These are phyloP conservation scores for Backusella psychrophila DNA, from an alignment of 192 early-diverging fungal genomes.

Conservation along the genomic window DNA sequence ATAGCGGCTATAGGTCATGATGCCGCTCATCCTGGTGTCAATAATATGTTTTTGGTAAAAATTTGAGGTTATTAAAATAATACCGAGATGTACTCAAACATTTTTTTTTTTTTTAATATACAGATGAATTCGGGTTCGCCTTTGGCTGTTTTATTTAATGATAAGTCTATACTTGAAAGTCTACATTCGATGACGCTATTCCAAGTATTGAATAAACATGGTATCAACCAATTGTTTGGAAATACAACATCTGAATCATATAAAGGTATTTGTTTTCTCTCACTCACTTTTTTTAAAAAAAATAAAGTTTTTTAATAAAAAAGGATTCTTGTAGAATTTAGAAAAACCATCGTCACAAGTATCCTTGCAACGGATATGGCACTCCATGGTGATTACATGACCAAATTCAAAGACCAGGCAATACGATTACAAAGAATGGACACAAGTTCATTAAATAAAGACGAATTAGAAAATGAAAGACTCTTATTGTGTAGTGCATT, in stretches of 20 bases:
- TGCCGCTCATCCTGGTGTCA: slow-evolving; percentile 91
- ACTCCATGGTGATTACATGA: slow-evolving; percentile 75
- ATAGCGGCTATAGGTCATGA: slow-evolving; percentile 80
- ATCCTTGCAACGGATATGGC: slow-evolving; percentile 84
- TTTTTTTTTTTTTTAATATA: no score
- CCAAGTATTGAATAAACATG: slow-evolving; percentile 58
- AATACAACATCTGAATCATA: slow-evolving; percentile 15
- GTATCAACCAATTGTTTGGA: slow-evolving; percentile 23
- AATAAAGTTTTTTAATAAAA: background rate
- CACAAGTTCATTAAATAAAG: slow-evolving; percentile 28
- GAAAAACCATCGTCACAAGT: slow-evolving; percentile 65
- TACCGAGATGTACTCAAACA: background rate
- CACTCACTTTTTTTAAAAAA: background rate
- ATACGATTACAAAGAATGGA: slow-evolving; percentile 45
- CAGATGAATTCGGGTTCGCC: slow-evolving; percentile 54
- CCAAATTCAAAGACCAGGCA: slow-evolving; percentile 63
- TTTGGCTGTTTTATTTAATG: slow-evolving; percentile 89
- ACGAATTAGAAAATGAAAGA: slow-evolving; percentile 53
- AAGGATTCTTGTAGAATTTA: slow-evolving; percentile 48
- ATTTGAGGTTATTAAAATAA: background rate
- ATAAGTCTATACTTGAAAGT: slow-evolving; percentile 90
- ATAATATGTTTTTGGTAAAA: slow-evolving; percentile 85
- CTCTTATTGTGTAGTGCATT: slow-evolving; percentile 64
- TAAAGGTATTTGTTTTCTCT: slow-evolving; percentile 19
- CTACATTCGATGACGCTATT: slow-evolving; percentile 84